These are phyloP conservation scores for Globisporangium middletonii DNA, from an alignment of 352 stramenopile species.

Conservation along the genomic window DNA sequence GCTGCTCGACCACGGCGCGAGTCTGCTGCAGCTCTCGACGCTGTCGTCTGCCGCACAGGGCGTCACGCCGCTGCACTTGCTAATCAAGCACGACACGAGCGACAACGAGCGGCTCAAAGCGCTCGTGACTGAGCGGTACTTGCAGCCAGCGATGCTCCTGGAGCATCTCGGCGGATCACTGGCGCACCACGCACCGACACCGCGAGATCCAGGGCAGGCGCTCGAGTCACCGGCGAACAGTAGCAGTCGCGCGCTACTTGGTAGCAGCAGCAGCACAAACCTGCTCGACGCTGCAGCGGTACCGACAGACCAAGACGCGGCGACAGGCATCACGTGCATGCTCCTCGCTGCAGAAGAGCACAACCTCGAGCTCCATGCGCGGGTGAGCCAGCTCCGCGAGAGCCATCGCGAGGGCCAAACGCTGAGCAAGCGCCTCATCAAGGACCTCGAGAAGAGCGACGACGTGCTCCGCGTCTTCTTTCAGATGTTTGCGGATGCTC, in stretches of 20 bases:
- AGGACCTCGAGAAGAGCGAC: slow-evolving; percentile 45
- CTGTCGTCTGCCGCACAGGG: slow-evolving; percentile 25
- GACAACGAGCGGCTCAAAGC: slow-evolving; percentile 41
- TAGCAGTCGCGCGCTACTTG: no score
- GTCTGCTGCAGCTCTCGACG: slow-evolving; percentile 44
- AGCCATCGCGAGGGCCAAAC: slow-evolving; percentile 10
- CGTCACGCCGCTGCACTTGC: slow-evolving; percentile 42
- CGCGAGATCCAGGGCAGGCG: neutral
- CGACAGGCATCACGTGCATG: slow-evolving; percentile 25
- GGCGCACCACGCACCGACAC: slow-evolving; percentile 1
- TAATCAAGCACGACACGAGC: slow-evolving; percentile 43
- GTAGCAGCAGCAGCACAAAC: neutral
- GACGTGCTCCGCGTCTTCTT: slow-evolving; percentile 37
- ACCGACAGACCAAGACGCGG: neutral
- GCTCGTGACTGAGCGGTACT: slow-evolving; percentile 30
- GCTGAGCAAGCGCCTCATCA: slow-evolving; percentile 24
- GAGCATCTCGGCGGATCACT: slow-evolving; percentile 18
- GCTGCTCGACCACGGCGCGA: slow-evolving; percentile 44
- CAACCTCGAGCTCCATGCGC: slow-evolving; percentile 41
- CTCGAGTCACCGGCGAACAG: neutral
- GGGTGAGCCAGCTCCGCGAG: slow-evolving; percentile 23
- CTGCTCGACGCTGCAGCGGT: neutral
- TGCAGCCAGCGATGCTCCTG: slow-evolving; percentile 38
- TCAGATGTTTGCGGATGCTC: slow-evolving; percentile 13
- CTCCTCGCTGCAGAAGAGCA: slow-evolving; percentile 45